Conservation (phyloP, 306 rosid species). For the Canavalia ensiformis region DNA sequence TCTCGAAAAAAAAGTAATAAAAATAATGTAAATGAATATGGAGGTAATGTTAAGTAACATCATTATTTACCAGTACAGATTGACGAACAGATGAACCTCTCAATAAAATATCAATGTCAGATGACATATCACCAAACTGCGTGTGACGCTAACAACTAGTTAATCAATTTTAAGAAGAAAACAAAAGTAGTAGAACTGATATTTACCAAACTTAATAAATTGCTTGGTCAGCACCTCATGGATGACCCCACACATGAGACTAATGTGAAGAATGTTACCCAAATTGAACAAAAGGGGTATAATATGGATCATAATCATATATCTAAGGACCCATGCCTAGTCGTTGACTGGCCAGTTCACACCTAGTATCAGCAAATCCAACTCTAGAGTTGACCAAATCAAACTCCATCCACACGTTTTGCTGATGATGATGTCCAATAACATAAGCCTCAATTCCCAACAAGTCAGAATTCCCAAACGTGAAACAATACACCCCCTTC, state of each 20-base stretch:
- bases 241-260: not conserved
- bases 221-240: not conserved
- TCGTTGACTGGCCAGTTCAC: conserved; percentile 76
- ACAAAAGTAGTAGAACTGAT: not conserved
- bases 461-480: conserved; percentile 85
- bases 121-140: not conserved
- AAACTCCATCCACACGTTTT: conserved; percentile 93
- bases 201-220: not conserved
- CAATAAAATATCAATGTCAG: not conserved
- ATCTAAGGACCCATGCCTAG: conserved; percentile 54
- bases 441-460: conserved; percentile 76
- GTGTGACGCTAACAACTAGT: not conserved
- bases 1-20: too few relatives aligned
- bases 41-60: not conserved
- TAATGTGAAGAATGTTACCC: not conserved
- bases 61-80: not conserved
- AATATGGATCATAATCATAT: too few relatives aligned
- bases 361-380: conserved; percentile 73
- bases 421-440: conserved; percentile 89
- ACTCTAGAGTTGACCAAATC: conserved; percentile 78
- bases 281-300: too few relatives aligned
- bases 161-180: not conserved
- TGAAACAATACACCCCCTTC: conserved; percentile 75
- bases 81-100: not conserved
- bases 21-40: too few relatives aligned